Evolutionary conservation across 805 yeast species (phyloP), one percentile per base, ranked within the genome.

Genomic region (Cyberlindnera mycetangii): DNA sequence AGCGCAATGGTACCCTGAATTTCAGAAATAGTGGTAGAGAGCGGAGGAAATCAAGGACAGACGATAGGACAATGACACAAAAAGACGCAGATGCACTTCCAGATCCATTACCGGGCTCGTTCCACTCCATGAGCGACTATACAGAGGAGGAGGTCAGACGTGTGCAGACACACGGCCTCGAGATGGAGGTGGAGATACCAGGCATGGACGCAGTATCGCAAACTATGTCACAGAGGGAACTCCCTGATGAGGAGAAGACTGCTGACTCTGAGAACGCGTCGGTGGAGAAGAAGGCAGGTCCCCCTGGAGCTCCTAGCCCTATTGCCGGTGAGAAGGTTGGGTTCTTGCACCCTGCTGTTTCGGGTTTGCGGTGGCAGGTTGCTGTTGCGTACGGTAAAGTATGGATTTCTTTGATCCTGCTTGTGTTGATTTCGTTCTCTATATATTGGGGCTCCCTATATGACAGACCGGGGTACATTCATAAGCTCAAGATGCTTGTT

Each of bases 391-490:
- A 50, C 31, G 16, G 47, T 7, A 51, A 49, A 16, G 39, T 39
- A 2, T 55, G 54, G 53, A 12, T 62, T 0, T 18, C 53, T 3
- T 61, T 79, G 61, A 65, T 67, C 15, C 37, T 57, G 7, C 63
- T 65, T 40, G 62, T 75, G 25, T 53, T 76, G 39, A 54, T 52
- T 3, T 43, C 58, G 6, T 56, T 68, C 40, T 63, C 70, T 6
- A 53, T 68, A 7, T 68, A 66, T 42, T 66, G 71, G 69, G 72
- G 72, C 15, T 62, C 71, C 5, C 47, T 60, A 3, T 67, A 67
- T 44, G 44, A 59, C 35, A 55, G 67, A 40, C 18, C 41, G 1
- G 53, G 52, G 9, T 48, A 63, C 33, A 43, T 48, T 32, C 44
- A 53, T 20, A 53, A 59, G 19, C 49, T 68, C 20, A 52, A 56